These are phyloP conservation scores for Amniculicola lignicola DNA, from an alignment of 495 filamentous ascomycete species.

Conservation along the genomic window DNA sequence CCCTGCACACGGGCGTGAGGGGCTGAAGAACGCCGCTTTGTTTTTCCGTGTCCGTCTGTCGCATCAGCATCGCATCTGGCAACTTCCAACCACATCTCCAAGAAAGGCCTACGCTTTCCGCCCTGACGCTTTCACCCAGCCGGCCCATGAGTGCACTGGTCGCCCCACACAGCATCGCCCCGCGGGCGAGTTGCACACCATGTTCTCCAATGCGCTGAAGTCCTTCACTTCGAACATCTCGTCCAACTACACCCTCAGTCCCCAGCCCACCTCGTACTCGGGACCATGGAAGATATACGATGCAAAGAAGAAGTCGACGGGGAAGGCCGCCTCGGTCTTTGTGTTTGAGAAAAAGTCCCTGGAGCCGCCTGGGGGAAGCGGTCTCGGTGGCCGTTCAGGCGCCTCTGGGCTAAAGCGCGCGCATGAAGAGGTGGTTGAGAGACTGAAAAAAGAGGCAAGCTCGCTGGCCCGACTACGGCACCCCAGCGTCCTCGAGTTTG, in stretches of 20 bases:
- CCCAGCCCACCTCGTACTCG: conserved; percentile 64
- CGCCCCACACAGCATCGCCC: background rate
- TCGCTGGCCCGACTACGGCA: conserved; percentile 83
- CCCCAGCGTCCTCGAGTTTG: conserved; percentile 85
- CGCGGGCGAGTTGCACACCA: conserved; percentile 43
- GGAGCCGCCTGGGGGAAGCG: conserved; percentile 60
- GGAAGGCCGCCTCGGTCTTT: conserved; percentile 84
- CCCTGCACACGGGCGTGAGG: background rate
- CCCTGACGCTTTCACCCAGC: background rate
- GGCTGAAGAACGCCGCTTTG: conserved; percentile 8
- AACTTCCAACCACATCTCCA: background rate
- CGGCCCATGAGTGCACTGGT: conserved; percentile 1
- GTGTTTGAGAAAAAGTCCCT: conserved; percentile 87
- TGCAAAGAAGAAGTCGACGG: conserved; percentile 91
- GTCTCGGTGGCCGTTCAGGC: conserved; percentile 55
- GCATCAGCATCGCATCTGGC: background rate
- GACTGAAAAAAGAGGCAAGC: conserved; percentile 85
- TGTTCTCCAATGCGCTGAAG: conserved; percentile 91
- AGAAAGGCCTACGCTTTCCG: background rate
- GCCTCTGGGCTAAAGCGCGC: conserved; percentile 68
- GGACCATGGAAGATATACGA: conserved; percentile 97
- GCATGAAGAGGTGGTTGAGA: conserved; percentile 84
- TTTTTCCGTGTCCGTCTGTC: background rate
- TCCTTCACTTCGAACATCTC: conserved; percentile 89
- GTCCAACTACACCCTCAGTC: conserved; percentile 78